Evolutionary conservation across 345 rosid species (phyloP), one percentile per base, ranked within the genome.

Genomic region (Populus davidiana): DNA sequence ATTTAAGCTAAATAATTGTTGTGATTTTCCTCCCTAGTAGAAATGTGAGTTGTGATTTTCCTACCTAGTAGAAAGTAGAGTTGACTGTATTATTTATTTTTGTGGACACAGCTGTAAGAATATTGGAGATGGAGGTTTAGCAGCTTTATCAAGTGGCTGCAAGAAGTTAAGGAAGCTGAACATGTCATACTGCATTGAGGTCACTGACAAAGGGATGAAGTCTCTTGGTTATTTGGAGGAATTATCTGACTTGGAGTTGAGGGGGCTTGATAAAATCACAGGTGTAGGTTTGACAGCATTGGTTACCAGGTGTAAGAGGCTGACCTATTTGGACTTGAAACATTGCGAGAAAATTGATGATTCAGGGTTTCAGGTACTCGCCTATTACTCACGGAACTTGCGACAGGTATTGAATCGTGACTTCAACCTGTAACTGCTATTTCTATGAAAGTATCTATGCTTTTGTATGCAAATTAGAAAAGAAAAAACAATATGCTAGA

Each of bases 41-140:
- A 41, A 70, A 49, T 18, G 1, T 79, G 49, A 10, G 64, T 38
- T 62, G 68, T 27, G 35, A 39, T 78, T 73, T 52, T 8, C 33
- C 47, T 56, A 31, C 66, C 52, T 16, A 0, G 31, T 31, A 41
- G 56, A 41, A 64, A 49, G n/a, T 3, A 77, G 49, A 10, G 64
- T 65, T 79, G 29, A 36, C 38, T 67, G 39, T 16, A 79, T 77
- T 43, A 47, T 79, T 62, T 67, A 27, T 36, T 79, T 82, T 73
- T 73, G 50, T 65, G 54, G 35, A 59, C 77, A 75, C 83, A 92
- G 97, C 62, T 93, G 98, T 83, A 23, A 67, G 2, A 81, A 94
- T 65, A 80, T 95, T 66, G 90, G 96, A 79, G 94, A 93, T 73
- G 90, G 84, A 49, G 95, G 94, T 67, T 81, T 95, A 82, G 96